Percentiles rank a stretch among this genome's conserved stretches.
Conservation (phyloP, 371 early-diverging fungal genomes). For the Phascolomyces articulosus region DNA sequence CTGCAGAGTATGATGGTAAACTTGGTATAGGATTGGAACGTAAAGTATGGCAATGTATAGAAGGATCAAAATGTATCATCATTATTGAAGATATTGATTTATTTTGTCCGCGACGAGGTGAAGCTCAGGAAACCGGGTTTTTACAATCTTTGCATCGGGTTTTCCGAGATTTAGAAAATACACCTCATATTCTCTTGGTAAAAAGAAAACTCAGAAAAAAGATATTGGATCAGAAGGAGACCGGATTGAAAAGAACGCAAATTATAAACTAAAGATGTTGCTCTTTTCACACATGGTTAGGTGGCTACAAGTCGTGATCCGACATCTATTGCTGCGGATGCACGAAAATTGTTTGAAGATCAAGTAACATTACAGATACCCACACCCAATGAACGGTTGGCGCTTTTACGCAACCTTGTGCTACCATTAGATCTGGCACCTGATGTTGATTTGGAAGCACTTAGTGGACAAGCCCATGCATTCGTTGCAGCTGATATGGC, state of each 20-base stretch:
- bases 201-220: background rate
- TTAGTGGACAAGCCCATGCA: constrained; percentile 55
- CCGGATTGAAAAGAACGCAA: too few relatives aligned
- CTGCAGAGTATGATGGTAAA: constrained; percentile 40
- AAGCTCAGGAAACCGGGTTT: constrained; percentile 35
- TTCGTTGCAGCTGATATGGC: constrained; percentile 62
- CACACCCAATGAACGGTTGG: constrained; percentile 51
- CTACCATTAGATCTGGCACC: background rate
- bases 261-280: background rate
- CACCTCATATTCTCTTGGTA: constrained; percentile 19
- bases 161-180: background rate
- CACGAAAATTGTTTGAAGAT: constrained; percentile 32
- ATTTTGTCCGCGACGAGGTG: constrained; percentile 49
- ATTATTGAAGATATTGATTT: constrained; percentile 62
- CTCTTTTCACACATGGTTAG: constrained; percentile 14
- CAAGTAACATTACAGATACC: constrained; percentile 54
- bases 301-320: constrained; percentile 23
- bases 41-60: constrained; percentile 25
- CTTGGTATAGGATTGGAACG: constrained; percentile 40
- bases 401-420: constrained; percentile 39
- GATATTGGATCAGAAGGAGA: too few relatives aligned
- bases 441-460: constrained; percentile 14
- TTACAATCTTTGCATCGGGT: constrained; percentile 16
- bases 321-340: constrained; percentile 7
- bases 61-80: constrained; percentile 22